These are phyloP conservation scores for Cystobasidium slooffiae DNA, from an alignment of 1,284 basidiomycete genomes.

Conservation along the genomic window DNA sequence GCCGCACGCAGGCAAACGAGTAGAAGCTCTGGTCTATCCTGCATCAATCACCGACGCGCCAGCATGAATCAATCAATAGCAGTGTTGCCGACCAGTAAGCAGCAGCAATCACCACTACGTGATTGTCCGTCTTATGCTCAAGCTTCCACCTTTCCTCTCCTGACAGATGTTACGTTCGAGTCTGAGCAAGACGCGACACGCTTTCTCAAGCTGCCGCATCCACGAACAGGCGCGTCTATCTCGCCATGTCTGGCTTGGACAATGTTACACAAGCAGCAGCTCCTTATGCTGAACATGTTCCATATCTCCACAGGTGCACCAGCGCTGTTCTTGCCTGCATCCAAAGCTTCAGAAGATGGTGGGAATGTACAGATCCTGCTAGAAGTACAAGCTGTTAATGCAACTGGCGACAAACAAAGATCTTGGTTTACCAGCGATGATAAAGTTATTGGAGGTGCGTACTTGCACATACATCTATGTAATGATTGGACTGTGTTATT, in stretches of 20 bases:
- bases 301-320: slow-evolving; percentile 16
- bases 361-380: slow-evolving; percentile 30
- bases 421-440: slow-evolving; percentile 41
- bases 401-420: slow-evolving; percentile 39
- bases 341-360: not conserved
- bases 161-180: slow-evolving; percentile 23
- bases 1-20: no score
- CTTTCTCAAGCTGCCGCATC: slow-evolving; percentile 43
- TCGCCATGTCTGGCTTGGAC: not conserved
- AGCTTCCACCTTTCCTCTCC: not conserved
- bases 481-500: not conserved
- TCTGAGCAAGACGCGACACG: slow-evolving; percentile 20
- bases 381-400: slow-evolving; percentile 43
- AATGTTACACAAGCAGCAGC: no score
- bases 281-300: not conserved
- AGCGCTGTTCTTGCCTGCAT: slow-evolving; percentile 28
- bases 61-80: slow-evolving; percentile 42
- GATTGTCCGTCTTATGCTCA: not conserved
- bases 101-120: not conserved
- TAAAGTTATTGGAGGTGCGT: slow-evolving; percentile 40
- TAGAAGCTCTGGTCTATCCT: not conserved
- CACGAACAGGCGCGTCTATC: slow-evolving; percentile 41
- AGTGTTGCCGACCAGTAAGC: slow-evolving; percentile 33
- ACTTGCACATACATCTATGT: not conserved
- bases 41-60: not conserved